Base-by-base conservation (phyloP, 1,284 basidiomycete genomes). In the Singerocomus inundabilis region DNA sequence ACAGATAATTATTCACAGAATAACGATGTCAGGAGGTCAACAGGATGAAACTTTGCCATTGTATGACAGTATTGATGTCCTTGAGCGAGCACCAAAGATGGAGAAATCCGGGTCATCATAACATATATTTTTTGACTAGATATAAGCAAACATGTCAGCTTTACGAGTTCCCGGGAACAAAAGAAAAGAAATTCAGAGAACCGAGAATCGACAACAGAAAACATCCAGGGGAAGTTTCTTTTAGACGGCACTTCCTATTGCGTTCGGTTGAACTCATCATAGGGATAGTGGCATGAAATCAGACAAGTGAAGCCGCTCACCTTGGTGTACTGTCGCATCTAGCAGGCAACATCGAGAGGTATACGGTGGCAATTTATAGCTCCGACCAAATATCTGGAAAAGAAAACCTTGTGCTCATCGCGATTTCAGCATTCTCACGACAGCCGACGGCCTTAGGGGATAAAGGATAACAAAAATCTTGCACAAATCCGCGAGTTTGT, bases 241-340 rank as follows among this genome's bases (percentile, higher is more conserved):
- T 81, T 70, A 72, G 79, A 81, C 80, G 80, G 79, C 79, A 81
- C 79, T 81, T 81, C 80, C 79, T 81, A 81, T 78, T 68, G 68
- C 72, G 69, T 73, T 75, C 73, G 78, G 78, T 73, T 69, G 69
- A 63, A 68, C 66, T 81, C 78, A 71, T 81, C 79, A 70, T 71
- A 56, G 34, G 54, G 31, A 46, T 29, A 30, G 34, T 1, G 49
- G 29, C 29, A 39, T 26, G 48, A 36, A 34, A 52, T 31, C 9
- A 30, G 44, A 46, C 25, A 1, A 21, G 11, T 16, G 7, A 21
- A 33, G 21, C 11, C n/a, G 47, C 63, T 69, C 52, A 69, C 63
- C 61, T 50, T 26, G 2, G 30, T 36, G 41, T 25, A 16, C 24
- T 5, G 16, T 31, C 25, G 29, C 15, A 32, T 12, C 18, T 5